Percentiles rank a stretch among this genome's conserved stretches.
These are phyloP conservation scores for Thuidium tamariscinum DNA, from an alignment of 225 moss, liverwort and hornwort species.

Conservation along the genomic window DNA sequence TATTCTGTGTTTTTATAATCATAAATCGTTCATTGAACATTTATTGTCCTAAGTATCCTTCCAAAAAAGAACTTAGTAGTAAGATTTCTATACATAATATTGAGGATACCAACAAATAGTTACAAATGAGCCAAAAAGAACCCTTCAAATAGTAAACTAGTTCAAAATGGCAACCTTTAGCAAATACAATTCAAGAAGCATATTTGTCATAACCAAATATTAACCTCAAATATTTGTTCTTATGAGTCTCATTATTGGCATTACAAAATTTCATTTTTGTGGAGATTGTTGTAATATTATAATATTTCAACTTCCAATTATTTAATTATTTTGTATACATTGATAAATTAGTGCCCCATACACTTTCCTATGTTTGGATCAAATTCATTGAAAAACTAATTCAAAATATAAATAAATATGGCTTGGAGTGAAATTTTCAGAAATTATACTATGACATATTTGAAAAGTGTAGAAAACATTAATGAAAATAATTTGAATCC, in stretches of 20 bases:
- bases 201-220: neutral
- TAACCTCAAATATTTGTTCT: neutral
- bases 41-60: neutral
- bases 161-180: neutral
- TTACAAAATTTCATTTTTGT: neutral
- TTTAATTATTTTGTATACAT: no score
- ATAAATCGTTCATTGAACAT: neutral
- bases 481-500: no score
- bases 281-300: neutral
- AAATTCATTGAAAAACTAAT: no score
- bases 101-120: neutral
- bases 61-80: neutral
- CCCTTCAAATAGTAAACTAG: rapidly evolving
- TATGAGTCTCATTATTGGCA: no score
- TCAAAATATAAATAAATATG: no score
- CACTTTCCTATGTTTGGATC: no score
- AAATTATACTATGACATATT: no score
- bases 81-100: neutral
- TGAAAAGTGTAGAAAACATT: no score
- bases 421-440: no score
- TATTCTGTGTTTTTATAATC: rapidly evolving
- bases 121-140: neutral
- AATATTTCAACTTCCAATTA: neutral
- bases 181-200: neutral
- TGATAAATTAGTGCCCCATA: no score